Base-by-base conservation (phyloP, 1,284 basidiomycete species). In the Ganoderma lingzhi region DNA sequence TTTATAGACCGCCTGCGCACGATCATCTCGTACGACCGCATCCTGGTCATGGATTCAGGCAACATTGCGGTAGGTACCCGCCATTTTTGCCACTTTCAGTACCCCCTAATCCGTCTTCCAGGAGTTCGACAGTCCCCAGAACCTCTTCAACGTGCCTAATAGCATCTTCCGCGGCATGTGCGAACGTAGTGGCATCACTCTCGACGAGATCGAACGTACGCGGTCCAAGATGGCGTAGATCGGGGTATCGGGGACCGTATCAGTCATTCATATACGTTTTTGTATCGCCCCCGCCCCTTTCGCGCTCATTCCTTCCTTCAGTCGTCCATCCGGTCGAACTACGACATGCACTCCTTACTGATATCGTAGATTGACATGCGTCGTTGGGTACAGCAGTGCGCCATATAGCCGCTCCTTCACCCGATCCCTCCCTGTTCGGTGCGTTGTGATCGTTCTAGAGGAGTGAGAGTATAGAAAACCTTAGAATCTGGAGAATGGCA, bases 1-100 rank as follows among this genome's bases (percentile, higher is more conserved):
- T 23, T 74, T 10, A 5, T 32, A 90, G 87, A 90, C 80, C 88
- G 91, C 41, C 82, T 95, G 45, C 85, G 91, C 64, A 96, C 95
- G 0, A 95, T 96, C 75, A 84, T 96, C 65, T 86, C 86, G 0
- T 96, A 95, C 77, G 93, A 96, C 80, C 82, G 90, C 15, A 93
- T 96, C 67, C 85, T 89, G 42, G 89, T 91, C 0, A 78, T 97
- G 75, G 90, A 94, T 72, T 85, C 88, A 41, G 95, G 95, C 0
- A 80, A 80, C 28, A 86, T 95, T 65, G 89, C 86, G 44, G 89
- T 90, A 69, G 68, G 87, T 23, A 39, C 41, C 14, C 9, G n/a
- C 51, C 45, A 5, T 28, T 39, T 41, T 12, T 23, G 5, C 4
- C 55, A 35, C 14, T 28, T 8, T 17, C 23, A 56, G 23, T 32